Evolutionary conservation across 2,329 filamentous ascomycete species (phyloP).

Genomic region (Curvularia hawaiiensis): DNA sequence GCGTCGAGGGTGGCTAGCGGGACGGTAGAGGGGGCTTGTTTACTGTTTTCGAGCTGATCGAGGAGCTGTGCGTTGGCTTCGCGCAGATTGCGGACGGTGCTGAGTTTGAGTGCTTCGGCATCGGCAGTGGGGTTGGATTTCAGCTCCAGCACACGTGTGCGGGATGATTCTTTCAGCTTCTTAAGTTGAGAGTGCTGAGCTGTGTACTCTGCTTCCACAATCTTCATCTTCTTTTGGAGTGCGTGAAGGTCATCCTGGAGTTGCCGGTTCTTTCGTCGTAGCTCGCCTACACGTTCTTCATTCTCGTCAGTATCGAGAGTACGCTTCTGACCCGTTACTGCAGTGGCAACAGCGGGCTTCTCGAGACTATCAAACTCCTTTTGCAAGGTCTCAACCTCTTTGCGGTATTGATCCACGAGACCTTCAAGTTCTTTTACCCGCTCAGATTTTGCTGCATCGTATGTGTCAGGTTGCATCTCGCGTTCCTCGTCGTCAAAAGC

Average conservation of each 20-base stretch:
- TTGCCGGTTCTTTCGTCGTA: conserved; percentile 85
- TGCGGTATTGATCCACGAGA: conserved; percentile 85
- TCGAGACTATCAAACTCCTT: conserved; percentile 74
- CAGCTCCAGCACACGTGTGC: conserved; percentile 82
- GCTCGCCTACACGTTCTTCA: conserved; percentile 76
- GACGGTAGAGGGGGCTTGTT: conserved; percentile 58
- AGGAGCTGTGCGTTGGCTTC: conserved; percentile 86
- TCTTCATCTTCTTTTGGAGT: conserved; percentile 69
- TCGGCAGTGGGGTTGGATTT: conserved; percentile 92
- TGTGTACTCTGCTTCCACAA: conserved; percentile 77
- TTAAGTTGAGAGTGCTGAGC: conserved; percentile 75
- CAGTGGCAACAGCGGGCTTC: conserved; percentile 48
- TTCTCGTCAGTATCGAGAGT: conserved; percentile 60
- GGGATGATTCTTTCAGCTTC: conserved; percentile 67
- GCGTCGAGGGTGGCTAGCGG: conserved; percentile 78
- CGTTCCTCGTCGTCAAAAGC: conserved; percentile 84
- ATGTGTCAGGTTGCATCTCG: conserved; percentile 79
- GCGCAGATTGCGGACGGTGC: conserved; percentile 76
- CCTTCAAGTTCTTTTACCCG: conserved; percentile 82
- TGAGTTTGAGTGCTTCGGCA: conserved; percentile 80
- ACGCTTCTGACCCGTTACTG: conserved; percentile 64
- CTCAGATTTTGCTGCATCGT: conserved; percentile 74
- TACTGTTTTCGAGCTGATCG: conserved; percentile 64
- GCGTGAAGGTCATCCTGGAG: conserved; percentile 78
- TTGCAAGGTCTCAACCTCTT: conserved; percentile 76